Evolutionary conservation across 2,329 filamentous ascomycete genomes (phyloP).

Genomic region (Penicillium olsonii): DNA sequence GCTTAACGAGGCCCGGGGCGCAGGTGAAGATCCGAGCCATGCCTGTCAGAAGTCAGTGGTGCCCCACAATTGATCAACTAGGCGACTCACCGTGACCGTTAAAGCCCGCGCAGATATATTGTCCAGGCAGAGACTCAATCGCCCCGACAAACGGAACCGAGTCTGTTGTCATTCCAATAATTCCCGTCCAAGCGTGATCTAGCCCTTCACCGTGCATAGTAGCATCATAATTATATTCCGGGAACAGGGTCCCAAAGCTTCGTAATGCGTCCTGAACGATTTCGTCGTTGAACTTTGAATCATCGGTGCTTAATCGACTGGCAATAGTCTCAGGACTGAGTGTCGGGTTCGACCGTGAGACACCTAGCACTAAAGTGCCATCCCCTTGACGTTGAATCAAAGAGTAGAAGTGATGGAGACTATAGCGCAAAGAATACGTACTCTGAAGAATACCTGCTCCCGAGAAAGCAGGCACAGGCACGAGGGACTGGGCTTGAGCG

Average conservation of each 20-base stretch:
- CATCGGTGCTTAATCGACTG: constrained; percentile 40
- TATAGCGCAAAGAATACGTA: constrained; percentile 51
- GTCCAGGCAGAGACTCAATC: constrained; percentile 44
- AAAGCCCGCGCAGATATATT: constrained; percentile 54
- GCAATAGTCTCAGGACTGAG: constrained; percentile 33
- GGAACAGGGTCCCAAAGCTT: constrained; percentile 41
- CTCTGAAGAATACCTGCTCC: constrained; percentile 35
- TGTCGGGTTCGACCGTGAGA: constrained; percentile 45
- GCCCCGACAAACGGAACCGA: constrained; percentile 50
- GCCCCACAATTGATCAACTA: background rate
- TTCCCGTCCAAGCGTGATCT: constrained; percentile 51
- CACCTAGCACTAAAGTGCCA: constrained; percentile 48
- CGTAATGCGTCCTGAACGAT: constrained; percentile 41
- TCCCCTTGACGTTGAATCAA: constrained; percentile 49
- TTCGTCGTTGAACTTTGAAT: constrained; percentile 43
- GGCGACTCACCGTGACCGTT: constrained; percentile 46
- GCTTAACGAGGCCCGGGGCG: constrained; percentile 47
- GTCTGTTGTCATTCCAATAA: constrained; percentile 52
- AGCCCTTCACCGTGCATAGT: constrained; percentile 46
- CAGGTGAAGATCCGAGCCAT: constrained; percentile 53
- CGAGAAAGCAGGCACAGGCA: constrained; percentile 42
- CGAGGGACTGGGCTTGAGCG: constrained; percentile 48
- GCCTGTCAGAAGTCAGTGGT: constrained; percentile 10
- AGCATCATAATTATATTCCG: constrained; percentile 15
- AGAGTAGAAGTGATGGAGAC: constrained; percentile 52